Evolutionary conservation across 1,284 basidiomycete species (phyloP).

Genomic region (Clitocybe nebularis): DNA sequence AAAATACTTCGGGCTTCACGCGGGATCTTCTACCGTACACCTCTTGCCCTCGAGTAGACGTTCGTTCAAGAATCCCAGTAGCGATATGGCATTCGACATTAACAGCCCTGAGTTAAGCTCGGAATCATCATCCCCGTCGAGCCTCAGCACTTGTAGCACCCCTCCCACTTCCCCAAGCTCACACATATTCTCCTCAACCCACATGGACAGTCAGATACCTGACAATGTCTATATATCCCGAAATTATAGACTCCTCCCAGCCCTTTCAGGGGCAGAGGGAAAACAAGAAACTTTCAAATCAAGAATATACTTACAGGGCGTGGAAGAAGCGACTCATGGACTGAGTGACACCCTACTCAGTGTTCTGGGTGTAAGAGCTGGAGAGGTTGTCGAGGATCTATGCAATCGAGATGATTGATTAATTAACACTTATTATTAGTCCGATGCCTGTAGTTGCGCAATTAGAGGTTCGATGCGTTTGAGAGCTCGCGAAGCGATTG

Average conservation of each 20-base stretch:
- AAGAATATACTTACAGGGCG: slow-evolving; percentile 53
- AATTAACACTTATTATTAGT: no score
- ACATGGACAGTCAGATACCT: slow-evolving; percentile 14
- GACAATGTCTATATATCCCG: slow-evolving; percentile 41
- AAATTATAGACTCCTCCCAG: slow-evolving; percentile 41
- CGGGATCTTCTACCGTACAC: slow-evolving; percentile 21
- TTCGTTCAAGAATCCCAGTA: slow-evolving; percentile 9
- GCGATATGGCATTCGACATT: slow-evolving; percentile 11
- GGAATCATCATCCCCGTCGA: not conserved
- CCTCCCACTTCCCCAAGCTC: slow-evolving; percentile 28
- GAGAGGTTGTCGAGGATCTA: slow-evolving; percentile 46
- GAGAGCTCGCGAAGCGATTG: no score
- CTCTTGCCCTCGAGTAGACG: slow-evolving; percentile 19
- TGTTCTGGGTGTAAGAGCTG: slow-evolving; percentile 45
- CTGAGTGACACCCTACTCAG: slow-evolving; percentile 56
- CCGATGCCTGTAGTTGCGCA: no score
- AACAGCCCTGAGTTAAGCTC: slow-evolving; percentile 8
- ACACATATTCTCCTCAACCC: slow-evolving; percentile 18
- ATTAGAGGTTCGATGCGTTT: no score
- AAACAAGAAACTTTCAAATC: slow-evolving; percentile 26
- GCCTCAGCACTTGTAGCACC: slow-evolving; percentile 17
- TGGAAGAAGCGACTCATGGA: slow-evolving; percentile 55
- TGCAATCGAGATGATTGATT: no score
- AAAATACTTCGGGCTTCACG: slow-evolving; percentile 36
- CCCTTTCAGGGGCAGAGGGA: slow-evolving; percentile 10